Conservation (phyloP, 805 yeast genomes). For the Zygotorulaspora danielsina region DNA sequence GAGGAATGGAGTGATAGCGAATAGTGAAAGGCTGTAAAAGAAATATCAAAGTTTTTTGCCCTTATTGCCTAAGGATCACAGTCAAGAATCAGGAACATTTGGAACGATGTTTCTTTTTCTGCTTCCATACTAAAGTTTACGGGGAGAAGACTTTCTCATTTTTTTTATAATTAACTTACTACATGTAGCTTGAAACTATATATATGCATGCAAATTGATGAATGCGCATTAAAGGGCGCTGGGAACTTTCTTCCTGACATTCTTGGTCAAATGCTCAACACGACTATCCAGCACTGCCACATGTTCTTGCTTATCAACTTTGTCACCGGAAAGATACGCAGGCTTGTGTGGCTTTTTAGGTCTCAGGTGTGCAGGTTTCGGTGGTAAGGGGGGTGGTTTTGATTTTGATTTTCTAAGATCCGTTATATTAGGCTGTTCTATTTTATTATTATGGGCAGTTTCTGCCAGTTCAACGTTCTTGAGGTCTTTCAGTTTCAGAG, state of each 20-base stretch:
- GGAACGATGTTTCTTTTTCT: too few species aligned
- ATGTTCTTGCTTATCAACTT: conserved; percentile 2
- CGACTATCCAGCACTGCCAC: conserved; percentile 40
- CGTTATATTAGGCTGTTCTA: conserved; percentile 36
- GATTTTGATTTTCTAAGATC: neutral
- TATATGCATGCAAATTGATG: too few species aligned
- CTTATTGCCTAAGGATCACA: too few species aligned
- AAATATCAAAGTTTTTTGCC: too few species aligned
- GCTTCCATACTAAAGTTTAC: too few species aligned
- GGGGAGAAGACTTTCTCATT: too few species aligned
- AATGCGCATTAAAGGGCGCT: conserved; percentile 46
- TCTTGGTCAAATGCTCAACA: conserved; percentile 53
- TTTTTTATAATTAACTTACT: too few species aligned
- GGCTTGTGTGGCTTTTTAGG: conserved; percentile 48
- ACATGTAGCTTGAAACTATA: too few species aligned
- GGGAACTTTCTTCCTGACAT: conserved; percentile 56
- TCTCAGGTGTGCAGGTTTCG: conserved; percentile 46
- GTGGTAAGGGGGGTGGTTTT: conserved; percentile 44
- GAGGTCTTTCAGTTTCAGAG: conserved; percentile 44
- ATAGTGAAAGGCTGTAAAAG: too few species aligned
- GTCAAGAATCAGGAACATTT: too few species aligned
- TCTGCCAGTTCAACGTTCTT: conserved; percentile 48
- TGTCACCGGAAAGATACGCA: conserved; percentile 36
- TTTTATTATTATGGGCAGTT: conserved; percentile 77
- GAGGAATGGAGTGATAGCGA: conserved; percentile 57